A percentile compares a stretch with the other conserved stretches of the same genome.
Conservation (phyloP, 2,329 filamentous ascomycete genomes). For the Talaromyces marneffei region DNA sequence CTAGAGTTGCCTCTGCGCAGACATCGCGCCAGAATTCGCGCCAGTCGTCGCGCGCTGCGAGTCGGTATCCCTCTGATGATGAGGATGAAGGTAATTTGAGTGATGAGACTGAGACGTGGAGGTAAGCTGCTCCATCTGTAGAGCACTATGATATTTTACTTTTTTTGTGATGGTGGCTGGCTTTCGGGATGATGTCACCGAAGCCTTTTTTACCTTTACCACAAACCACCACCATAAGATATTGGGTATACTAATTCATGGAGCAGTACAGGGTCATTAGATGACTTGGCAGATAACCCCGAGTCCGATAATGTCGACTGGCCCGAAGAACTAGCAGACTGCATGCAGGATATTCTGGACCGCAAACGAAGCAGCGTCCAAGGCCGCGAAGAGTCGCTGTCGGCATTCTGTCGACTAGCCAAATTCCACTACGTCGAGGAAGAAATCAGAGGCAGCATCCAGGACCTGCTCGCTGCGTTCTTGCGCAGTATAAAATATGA, state of each 20-base stretch:
- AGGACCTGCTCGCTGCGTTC: conserved; percentile 60
- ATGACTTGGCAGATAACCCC: conserved; percentile 54
- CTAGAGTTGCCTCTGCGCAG: conserved; percentile 47
- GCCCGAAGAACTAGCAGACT: conserved; percentile 57
- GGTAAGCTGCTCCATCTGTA: conserved; percentile 36
- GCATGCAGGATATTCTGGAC: conserved; percentile 66
- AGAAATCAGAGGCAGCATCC: conserved; percentile 53
- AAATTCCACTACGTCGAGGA: conserved; percentile 63
- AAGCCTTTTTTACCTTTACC: not conserved
- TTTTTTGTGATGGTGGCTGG: not conserved
- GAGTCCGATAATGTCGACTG: conserved; percentile 54
- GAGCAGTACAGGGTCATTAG: conserved; percentile 58
- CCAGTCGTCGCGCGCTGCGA: conserved; percentile 49
- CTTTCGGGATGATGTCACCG: conserved; percentile 32
- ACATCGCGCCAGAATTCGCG: conserved; percentile 51
- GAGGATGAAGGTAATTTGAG: conserved; percentile 51
- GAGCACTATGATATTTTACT: not conserved
- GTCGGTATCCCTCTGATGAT: conserved; percentile 54
- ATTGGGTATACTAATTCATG: not conserved
- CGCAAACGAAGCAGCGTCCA: conserved; percentile 73
- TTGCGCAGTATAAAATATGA: conserved; percentile 65
- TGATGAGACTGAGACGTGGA: conserved; percentile 52
- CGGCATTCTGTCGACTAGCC: conserved; percentile 58
- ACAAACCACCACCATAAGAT: not conserved
- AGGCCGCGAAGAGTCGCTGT: conserved; percentile 60